phyloP scores from a whole-genome alignment of 2,329 filamentous ascomycete species.

The Xylariaceae sp. region DNA sequence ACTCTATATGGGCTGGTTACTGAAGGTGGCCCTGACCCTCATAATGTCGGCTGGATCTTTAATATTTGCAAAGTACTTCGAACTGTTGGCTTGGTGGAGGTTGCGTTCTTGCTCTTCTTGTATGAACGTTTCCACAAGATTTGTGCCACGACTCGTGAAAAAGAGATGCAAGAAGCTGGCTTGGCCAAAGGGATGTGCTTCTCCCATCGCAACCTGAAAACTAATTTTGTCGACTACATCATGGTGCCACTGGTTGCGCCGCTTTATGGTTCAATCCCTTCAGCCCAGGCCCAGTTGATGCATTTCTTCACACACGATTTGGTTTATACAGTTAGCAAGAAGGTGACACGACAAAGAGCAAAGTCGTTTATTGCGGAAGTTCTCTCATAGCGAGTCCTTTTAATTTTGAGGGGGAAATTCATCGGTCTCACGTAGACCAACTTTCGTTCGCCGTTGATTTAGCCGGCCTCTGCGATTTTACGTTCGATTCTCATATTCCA shows the following conservation, averaged over 20 bases:
- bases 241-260: slow-evolving; percentile 72
- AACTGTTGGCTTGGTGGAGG: slow-evolving; percentile 65
- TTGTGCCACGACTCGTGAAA: slow-evolving; percentile 64
- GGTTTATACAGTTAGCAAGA: slow-evolving; percentile 75
- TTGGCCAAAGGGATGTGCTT: slow-evolving; percentile 70
- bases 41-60: slow-evolving; percentile 65
- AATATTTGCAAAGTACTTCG: slow-evolving; percentile 64
- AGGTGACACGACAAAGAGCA: slow-evolving; percentile 61
- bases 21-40: slow-evolving; percentile 55
- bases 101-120: slow-evolving; percentile 67
- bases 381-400: slow-evolving; percentile 48
- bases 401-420: slow-evolving; percentile 27
- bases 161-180: slow-evolving; percentile 70
- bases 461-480: slow-evolving; percentile 25
- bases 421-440: slow-evolving; percentile 26
- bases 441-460: slow-evolving; percentile 15
- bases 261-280: slow-evolving; percentile 70
- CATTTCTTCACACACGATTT: slow-evolving; percentile 74
- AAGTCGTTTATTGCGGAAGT: slow-evolving; percentile 51
- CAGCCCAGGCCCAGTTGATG: slow-evolving; percentile 69
- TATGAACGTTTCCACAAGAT: slow-evolving; percentile 72
- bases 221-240: slow-evolving; percentile 66
- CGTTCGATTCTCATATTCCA: slow-evolving; percentile 39
- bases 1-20: slow-evolving; percentile 64
- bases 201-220: slow-evolving; percentile 60